phyloP scores from a whole-genome alignment of 1,284 basidiomycete species.

The Agroathelia rolfsii region DNA sequence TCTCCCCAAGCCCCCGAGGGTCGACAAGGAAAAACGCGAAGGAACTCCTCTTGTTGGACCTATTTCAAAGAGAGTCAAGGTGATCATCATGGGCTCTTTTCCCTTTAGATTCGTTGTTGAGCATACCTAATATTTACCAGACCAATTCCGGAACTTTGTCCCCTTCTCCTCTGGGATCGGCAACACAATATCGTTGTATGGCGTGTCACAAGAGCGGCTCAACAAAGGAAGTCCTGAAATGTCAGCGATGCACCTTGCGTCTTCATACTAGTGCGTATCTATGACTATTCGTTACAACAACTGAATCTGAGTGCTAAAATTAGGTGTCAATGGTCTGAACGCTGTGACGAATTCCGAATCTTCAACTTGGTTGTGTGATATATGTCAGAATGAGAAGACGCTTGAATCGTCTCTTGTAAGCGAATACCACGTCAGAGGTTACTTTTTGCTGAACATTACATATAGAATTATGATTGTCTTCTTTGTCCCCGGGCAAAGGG shows the following conservation, averaged over 20 bases:
- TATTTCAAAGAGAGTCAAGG: conserved; percentile 58
- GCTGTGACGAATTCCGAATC: too few species aligned
- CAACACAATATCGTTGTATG: conserved; percentile 60
- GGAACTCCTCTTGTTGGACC: conserved; percentile 63
- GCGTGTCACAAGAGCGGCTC: conserved; percentile 72
- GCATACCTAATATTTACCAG: conserved; percentile 21
- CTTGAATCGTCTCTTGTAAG: conserved; percentile 70
- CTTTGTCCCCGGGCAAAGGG: conserved; percentile 57
- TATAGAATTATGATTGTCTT: conserved; percentile 62
- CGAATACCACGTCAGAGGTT: conserved; percentile 9
- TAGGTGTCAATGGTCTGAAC: too few species aligned
- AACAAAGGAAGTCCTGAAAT: conserved; percentile 66
- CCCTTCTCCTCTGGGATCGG: conserved; percentile 41
- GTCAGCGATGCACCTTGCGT: conserved; percentile 67
- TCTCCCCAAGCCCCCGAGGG: conserved; percentile 33
- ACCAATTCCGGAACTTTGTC: too few species aligned
- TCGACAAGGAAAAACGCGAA: conserved; percentile 72
- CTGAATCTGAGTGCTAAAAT: too few species aligned
- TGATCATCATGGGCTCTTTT: conserved; percentile 22
- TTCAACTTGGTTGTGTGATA: conserved; percentile 72
- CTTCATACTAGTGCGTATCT: conserved; percentile 56
- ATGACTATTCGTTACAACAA: conserved; percentile 3
- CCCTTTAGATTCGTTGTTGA: conserved; percentile 3
- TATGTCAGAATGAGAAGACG: conserved; percentile 73
- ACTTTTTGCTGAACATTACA: conserved; percentile 8